These are phyloP conservation scores for Solanum ossicruentum DNA, from an alignment of 257 asterid genomes.

Conservation along the genomic window DNA sequence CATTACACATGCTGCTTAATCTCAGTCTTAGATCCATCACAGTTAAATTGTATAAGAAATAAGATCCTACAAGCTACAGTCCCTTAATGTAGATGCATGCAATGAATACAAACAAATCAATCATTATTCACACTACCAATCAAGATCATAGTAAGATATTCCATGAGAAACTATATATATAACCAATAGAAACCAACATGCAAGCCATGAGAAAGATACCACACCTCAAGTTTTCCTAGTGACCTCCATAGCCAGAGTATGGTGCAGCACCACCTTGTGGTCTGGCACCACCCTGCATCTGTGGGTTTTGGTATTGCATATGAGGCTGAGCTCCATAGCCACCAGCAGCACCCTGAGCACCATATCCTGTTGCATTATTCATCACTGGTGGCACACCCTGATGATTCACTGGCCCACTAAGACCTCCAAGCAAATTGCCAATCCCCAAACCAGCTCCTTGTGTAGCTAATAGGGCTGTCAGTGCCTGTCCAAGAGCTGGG, in stretches of 20 bases:
- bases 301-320: slow-evolving; percentile 63
- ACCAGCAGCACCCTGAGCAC: slow-evolving; percentile 48
- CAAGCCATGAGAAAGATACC: not conserved
- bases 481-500: slow-evolving; percentile 84
- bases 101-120: not conserved
- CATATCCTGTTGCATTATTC: slow-evolving; percentile 50
- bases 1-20: not conserved
- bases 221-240: slow-evolving; percentile 47
- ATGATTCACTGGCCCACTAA: slow-evolving; percentile 52
- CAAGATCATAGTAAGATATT: not conserved
- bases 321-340: slow-evolving; percentile 73
- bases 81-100: not conserved
- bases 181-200: not conserved
- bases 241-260: slow-evolving; percentile 68
- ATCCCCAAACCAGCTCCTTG: slow-evolving; percentile 84
- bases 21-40: not conserved
- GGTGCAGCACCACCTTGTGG: slow-evolving; percentile 96
- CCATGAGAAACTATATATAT: not conserved
- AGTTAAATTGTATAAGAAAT: not conserved
- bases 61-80: not conserved
- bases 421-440: slow-evolving; percentile 82
- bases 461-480: slow-evolving; percentile 72
- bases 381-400: slow-evolving; percentile 58
- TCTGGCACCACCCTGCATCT: slow-evolving; percentile 74
- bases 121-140: not conserved